Percentiles rank a stretch among this genome's conserved stretches.
phyloP scores from a whole-genome alignment of 2,329 filamentous ascomycete genomes.

The Macrophomina tecta region DNA sequence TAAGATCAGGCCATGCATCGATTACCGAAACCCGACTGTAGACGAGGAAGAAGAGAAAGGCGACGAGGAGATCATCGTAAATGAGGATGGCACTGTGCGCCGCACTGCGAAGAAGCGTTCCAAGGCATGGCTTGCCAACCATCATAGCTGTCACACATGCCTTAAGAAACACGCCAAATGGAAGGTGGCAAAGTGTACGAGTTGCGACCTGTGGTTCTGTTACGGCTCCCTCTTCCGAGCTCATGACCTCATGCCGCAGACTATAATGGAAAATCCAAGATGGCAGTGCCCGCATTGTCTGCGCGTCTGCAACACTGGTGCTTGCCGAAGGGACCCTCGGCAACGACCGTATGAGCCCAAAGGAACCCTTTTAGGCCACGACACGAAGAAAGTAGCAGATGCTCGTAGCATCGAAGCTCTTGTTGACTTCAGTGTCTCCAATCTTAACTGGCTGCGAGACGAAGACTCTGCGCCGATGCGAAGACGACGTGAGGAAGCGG shows the following conservation, averaged over 20 bases:
- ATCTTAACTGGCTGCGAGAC: constrained; percentile 79
- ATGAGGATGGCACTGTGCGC: constrained; percentile 68
- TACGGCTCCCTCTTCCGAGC: constrained; percentile 92
- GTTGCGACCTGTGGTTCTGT: constrained; percentile 80
- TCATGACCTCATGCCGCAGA: constrained; percentile 86
- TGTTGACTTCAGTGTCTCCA: constrained; percentile 89
- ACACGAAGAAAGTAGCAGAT: constrained; percentile 89
- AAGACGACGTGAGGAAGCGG: constrained; percentile 60
- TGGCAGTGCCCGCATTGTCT: constrained; percentile 92
- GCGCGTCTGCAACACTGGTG: constrained; percentile 84
- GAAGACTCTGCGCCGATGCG: constrained; percentile 51
- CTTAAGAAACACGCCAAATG: constrained; percentile 79
- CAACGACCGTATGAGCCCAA: constrained; percentile 84
- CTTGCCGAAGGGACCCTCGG: constrained; percentile 72
- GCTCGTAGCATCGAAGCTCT: constrained; percentile 87
- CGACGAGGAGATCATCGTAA: constrained; percentile 63
- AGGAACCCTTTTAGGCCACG: constrained; percentile 85
- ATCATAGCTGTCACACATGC: constrained; percentile 79
- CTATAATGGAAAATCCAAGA: constrained; percentile 76
- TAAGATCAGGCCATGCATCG: constrained; percentile 77
- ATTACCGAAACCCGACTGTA: constrained; percentile 69
- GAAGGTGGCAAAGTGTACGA: constrained; percentile 81
- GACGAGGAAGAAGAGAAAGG: constrained; percentile 52
- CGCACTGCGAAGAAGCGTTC: constrained; percentile 68
- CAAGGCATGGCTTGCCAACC: constrained; percentile 57